These are phyloP conservation scores for Ceratobasidium papillatum DNA, from an alignment of 1,284 basidiomycete species.

Conservation along the genomic window DNA sequence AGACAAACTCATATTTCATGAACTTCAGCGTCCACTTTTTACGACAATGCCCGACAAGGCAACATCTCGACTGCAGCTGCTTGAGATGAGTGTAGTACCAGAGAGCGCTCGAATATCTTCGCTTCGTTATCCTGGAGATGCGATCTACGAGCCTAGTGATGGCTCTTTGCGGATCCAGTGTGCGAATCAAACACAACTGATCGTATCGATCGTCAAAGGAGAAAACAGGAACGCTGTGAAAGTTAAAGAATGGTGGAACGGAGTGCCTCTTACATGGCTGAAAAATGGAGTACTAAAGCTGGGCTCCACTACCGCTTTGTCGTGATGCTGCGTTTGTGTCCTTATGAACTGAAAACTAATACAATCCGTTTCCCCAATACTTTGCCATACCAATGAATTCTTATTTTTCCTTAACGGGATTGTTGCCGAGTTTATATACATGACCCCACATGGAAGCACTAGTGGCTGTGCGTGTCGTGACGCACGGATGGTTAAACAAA, in stretches of 20 bases:
- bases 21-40: conserved; percentile 15
- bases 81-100: conserved; percentile 24
- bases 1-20: neutral
- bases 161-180: conserved; percentile 34
- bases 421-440: neutral
- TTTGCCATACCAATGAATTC: neutral
- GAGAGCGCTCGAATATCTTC: neutral
- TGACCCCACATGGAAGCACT: conserved; percentile 37
- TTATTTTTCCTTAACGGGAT: neutral
- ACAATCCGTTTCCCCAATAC: neutral
- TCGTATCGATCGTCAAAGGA: conserved; percentile 35
- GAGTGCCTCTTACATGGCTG: conserved; percentile 26
- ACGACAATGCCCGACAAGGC: conserved; percentile 39
- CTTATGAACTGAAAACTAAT: neutral
- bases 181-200: conserved; percentile 29
- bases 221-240: conserved; percentile 31
- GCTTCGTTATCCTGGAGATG: conserved; percentile 32
- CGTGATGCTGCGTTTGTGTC: neutral
- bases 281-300: conserved; percentile 25
- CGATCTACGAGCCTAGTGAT: conserved; percentile 9
- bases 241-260: conserved; percentile 42
- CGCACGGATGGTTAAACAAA: conserved; percentile 13
- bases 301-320: neutral
- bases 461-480: conserved; percentile 36
- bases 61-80: conserved; percentile 29